A percentile compares a stretch with the other conserved stretches of the same genome.
Evolutionary conservation across 306 rosid genomes (phyloP).

Genomic region (Cucurbita pepo): DNA sequence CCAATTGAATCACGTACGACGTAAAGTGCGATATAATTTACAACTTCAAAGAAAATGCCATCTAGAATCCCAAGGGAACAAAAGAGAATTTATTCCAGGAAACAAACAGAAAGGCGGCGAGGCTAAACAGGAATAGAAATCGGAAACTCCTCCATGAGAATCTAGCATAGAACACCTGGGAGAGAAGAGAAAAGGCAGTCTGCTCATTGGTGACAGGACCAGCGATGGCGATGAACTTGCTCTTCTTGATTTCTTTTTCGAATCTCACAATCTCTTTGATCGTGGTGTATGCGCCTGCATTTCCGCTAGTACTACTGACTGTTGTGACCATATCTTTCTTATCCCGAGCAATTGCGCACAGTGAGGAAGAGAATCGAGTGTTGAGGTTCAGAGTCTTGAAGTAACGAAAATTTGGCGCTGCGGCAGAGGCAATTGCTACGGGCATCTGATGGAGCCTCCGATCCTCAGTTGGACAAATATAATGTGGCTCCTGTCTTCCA

Average conservation of each 20-base stretch:
- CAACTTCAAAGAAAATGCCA: not conserved
- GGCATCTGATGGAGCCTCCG: not conserved
- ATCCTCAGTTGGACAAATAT: not conserved
- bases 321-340: constrained; percentile 30
- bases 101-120: not conserved
- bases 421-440: not conserved
- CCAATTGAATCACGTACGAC: not conserved
- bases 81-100: not conserved
- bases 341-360: constrained; percentile 20
- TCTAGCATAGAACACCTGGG: constrained; percentile 26
- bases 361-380: constrained; percentile 24
- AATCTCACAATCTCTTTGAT: constrained; percentile 43
- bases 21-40: not conserved
- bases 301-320: constrained; percentile 8
- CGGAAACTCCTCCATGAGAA: not conserved
- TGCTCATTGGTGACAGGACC: constrained; percentile 60
- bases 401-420: constrained; percentile 1
- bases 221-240: constrained; percentile 85
- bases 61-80: not conserved
- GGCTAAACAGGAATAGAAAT: not conserved
- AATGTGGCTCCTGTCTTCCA: too few relatives aligned
- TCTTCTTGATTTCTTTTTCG: constrained; percentile 64
- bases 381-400: constrained; percentile 2
- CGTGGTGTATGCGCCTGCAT: constrained; percentile 48
- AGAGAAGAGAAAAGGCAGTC: constrained; percentile 65